Evolutionary conservation across 495 filamentous ascomycete genomes (phyloP).

Genomic region (Corynascus novoguineensis): DNA sequence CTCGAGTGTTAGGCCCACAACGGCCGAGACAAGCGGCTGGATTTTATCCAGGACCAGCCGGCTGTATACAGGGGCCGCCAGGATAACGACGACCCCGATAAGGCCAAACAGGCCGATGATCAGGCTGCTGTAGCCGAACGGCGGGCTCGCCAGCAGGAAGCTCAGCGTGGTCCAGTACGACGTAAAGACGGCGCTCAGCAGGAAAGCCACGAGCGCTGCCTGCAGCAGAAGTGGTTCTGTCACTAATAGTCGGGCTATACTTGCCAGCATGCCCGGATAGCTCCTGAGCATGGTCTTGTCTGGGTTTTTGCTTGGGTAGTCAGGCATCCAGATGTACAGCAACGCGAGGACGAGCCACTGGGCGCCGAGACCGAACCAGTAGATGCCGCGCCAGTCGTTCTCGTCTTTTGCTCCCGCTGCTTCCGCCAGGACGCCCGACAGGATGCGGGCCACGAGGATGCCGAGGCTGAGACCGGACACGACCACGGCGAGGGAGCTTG

Average conservation of each 20-base stretch:
- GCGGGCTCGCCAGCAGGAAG: constrained; percentile 63
- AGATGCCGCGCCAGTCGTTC: constrained; percentile 67
- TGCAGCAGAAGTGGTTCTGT: constrained; percentile 65
- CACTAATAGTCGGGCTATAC: constrained; percentile 55
- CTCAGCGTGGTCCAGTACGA: constrained; percentile 76
- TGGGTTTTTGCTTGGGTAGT: constrained; percentile 72
- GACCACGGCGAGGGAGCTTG: constrained; percentile 64
- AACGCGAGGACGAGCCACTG: constrained; percentile 62
- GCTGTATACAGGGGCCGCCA: constrained; percentile 61
- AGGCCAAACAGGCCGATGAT: constrained; percentile 74
- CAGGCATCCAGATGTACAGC: constrained; percentile 71
- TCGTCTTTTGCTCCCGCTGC: too few relatives aligned
- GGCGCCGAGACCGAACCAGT: constrained; percentile 71
- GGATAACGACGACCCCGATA: constrained; percentile 65
- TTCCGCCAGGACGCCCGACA: constrained; percentile 69
- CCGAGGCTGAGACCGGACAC: constrained; percentile 74
- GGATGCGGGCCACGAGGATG: constrained; percentile 68
- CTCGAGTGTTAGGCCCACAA: constrained; percentile 54
- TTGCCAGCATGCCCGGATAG: constrained; percentile 62
- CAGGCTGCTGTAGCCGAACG: constrained; percentile 62
- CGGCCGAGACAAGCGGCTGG: constrained; percentile 58
- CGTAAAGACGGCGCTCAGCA: constrained; percentile 38
- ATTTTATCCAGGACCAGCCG: constrained; percentile 65
- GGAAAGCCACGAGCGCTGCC: constrained; percentile 37
- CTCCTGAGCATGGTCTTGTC: constrained; percentile 32